These are phyloP conservation scores for Solanum chmielewskii DNA, from an alignment of 257 asterid genomes.

Conservation along the genomic window DNA sequence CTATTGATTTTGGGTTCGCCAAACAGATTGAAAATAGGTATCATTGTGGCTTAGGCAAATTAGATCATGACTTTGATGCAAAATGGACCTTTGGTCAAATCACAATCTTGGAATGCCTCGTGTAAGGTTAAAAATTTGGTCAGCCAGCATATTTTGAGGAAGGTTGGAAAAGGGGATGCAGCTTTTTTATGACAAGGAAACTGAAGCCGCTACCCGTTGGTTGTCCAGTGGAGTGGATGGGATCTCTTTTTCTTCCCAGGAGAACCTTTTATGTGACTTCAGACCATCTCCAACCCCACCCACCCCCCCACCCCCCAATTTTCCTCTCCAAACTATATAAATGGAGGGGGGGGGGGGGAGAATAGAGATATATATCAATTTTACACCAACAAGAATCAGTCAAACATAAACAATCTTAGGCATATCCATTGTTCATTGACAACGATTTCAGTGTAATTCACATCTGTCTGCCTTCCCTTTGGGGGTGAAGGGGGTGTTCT, in stretches of 20 bases:
- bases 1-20: not conserved
- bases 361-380: not conserved
- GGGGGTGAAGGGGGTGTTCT: not conserved
- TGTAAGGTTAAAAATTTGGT: not conserved
- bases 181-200: not conserved
- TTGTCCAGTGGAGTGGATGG: not conserved
- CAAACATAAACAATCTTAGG: not conserved
- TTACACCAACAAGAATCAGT: not conserved
- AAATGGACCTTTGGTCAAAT: not conserved
- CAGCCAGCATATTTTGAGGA: not conserved
- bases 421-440: not conserved
- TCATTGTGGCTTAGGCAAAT: not conserved
- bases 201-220: not conserved
- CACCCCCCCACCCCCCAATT: too few species aligned
- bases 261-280: not conserved
- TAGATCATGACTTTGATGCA: not conserved
- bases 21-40: not conserved
- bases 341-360: not conserved
- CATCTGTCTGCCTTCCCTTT: not conserved
- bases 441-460: not conserved
- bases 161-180: not conserved
- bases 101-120: not conserved
- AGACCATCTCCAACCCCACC: not conserved
- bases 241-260: not conserved
- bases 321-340: not conserved